phyloP scores from a whole-genome alignment of 1,284 basidiomycete species.

The Boletus semigastroideus region DNA sequence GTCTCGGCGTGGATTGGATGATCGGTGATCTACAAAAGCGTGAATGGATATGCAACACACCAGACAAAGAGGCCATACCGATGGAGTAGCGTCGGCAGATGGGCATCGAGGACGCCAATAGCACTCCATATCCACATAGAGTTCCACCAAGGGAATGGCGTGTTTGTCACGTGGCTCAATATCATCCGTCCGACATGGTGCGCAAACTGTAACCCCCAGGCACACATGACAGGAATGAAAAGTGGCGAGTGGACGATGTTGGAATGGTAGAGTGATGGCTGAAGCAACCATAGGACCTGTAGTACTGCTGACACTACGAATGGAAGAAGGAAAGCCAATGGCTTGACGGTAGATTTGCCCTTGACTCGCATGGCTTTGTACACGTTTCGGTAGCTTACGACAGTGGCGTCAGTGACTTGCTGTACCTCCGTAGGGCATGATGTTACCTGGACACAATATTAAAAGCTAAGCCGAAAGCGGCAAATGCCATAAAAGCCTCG shows the following conservation, averaged over 20 bases:
- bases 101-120: slow-evolving; percentile 81
- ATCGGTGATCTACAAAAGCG: slow-evolving; percentile 52
- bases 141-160: slow-evolving; percentile 87
- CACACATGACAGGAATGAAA: slow-evolving; percentile 85
- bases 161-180: slow-evolving; percentile 87
- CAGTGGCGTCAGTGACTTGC: slow-evolving; percentile 3
- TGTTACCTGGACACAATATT: slow-evolving; percentile 77
- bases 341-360: slow-evolving; percentile 46
- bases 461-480: slow-evolving; percentile 68
- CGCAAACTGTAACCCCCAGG: slow-evolving; percentile 88
- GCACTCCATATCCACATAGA: slow-evolving; percentile 83
- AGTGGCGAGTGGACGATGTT: slow-evolving; percentile 62
- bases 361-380: slow-evolving; percentile 45
- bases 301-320: slow-evolving; percentile 71
- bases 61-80: slow-evolving; percentile 42
- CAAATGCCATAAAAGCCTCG: slow-evolving; percentile 87
- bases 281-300: slow-evolving; percentile 80
- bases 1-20: slow-evolving; percentile 62
- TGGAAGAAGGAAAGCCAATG: slow-evolving; percentile 78
- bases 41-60: neutral
- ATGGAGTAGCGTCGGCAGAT: slow-evolving; percentile 65
- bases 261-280: slow-evolving; percentile 56
- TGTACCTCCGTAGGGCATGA: neutral
- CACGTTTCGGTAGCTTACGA: slow-evolving; percentile 73
- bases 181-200: slow-evolving; percentile 92